Percentiles rank a stretch among this genome's conserved stretches.
phyloP scores from a whole-genome alignment of 106 monocot species.

The Iris macrosiphon region DNA sequence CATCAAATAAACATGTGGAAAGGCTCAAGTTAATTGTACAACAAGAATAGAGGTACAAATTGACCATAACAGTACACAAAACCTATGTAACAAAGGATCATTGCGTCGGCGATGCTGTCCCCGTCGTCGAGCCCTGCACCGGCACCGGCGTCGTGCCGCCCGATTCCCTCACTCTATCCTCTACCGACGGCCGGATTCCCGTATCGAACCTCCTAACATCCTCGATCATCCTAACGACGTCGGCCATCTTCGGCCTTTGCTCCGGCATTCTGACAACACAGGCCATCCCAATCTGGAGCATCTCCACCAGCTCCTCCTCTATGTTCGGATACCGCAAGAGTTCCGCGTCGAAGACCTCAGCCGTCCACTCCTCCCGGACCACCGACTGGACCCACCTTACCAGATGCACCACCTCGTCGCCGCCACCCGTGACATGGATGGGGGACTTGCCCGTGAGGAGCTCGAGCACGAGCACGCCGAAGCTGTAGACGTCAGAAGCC shows the following conservation, averaged over 20 bases:
- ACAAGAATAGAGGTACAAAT: neutral
- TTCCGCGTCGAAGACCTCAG: conserved; percentile 73
- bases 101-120: neutral
- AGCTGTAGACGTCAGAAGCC: conserved; percentile 48
- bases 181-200: neutral
- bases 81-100: neutral
- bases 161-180: neutral
- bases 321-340: conserved; percentile 52
- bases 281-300: conserved; percentile 73
- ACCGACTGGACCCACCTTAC: conserved; percentile 75
- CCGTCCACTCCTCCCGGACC: conserved; percentile 89
- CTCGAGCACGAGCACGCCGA: conserved; percentile 56
- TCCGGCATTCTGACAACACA: conserved; percentile 58
- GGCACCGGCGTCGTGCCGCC: neutral
- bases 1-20: neutral
- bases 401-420: conserved; percentile 37
- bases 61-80: neutral
- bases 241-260: conserved; percentile 36
- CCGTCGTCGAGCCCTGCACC: neutral
- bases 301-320: conserved; percentile 77
- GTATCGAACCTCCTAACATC: conserved; percentile 19
- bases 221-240: conserved; percentile 58
- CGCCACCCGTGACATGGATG: conserved; percentile 17
- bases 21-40: neutral
- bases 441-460: conserved; percentile 49